Conservation (phyloP, 2,329 filamentous ascomycete genomes). For the Bipolaris victoriae region DNA sequence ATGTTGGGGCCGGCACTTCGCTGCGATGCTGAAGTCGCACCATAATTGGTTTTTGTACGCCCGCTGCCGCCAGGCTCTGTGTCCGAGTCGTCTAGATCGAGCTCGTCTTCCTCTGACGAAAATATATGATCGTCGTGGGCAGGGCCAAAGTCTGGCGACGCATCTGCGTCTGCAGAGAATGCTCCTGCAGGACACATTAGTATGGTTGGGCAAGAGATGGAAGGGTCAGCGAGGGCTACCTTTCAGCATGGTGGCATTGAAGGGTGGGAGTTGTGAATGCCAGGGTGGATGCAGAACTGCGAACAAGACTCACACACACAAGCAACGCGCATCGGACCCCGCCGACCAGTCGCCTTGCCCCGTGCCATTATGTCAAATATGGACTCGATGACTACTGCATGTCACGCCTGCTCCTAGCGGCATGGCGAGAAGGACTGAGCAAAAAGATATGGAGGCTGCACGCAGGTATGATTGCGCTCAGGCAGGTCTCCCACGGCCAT, state of each 20-base stretch:
- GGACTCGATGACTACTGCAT: conserved; percentile 11
- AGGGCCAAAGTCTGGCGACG: conserved; percentile 43
- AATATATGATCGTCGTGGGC: conserved; percentile 43
- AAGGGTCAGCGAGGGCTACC: conserved; percentile 23
- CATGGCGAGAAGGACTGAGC: background rate
- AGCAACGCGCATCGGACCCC: conserved; percentile 19
- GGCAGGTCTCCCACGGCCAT: background rate
- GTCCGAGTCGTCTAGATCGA: conserved; percentile 41
- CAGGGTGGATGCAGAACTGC: conserved; percentile 15
- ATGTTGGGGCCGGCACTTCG: conserved; percentile 32
- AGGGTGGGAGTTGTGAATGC: conserved; percentile 20
- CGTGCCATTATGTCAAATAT: conserved; percentile 18
- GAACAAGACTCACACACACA: conserved; percentile 11
- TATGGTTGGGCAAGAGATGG: background rate
- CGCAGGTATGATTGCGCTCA: conserved; percentile 1
- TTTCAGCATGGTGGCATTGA: conserved; percentile 36
- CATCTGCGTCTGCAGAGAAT: conserved; percentile 44
- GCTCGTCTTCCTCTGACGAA: conserved; percentile 47
- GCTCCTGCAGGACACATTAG: conserved; percentile 26
- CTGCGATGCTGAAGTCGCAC: conserved; percentile 27
- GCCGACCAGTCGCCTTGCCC: conserved; percentile 22
- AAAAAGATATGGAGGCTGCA: conserved; percentile 5
- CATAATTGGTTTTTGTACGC: conserved; percentile 24
- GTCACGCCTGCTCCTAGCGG: background rate
- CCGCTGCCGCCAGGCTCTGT: conserved; percentile 25